These are phyloP conservation scores for Podospora sp. DNA, from an alignment of 495 filamentous ascomycete species.

Conservation along the genomic window DNA sequence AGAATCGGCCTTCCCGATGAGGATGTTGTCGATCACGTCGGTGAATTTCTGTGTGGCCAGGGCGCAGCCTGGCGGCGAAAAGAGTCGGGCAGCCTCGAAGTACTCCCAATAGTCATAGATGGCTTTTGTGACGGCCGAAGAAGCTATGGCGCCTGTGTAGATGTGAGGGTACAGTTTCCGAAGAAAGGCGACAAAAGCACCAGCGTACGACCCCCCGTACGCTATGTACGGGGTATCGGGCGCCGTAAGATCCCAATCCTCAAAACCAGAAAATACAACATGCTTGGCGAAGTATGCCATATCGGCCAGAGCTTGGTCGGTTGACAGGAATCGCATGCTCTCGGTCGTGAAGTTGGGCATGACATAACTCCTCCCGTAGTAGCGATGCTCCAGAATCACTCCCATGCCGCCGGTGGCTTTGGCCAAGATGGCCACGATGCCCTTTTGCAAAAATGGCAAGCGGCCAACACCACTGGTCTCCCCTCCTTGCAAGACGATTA, in stretches of 20 bases:
- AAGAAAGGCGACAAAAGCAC: constrained; percentile 70
- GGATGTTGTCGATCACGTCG: constrained; percentile 66
- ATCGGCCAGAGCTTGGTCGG: constrained; percentile 74
- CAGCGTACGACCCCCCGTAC: constrained; percentile 77
- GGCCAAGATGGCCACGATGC: constrained; percentile 64
- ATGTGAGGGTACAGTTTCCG: constrained; percentile 68
- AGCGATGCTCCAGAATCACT: constrained; percentile 75
- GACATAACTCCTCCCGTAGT: constrained; percentile 68
- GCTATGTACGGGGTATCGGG: constrained; percentile 63
- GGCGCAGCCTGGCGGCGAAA: constrained; percentile 55
- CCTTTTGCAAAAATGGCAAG: constrained; percentile 68
- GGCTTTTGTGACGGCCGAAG: constrained; percentile 70
- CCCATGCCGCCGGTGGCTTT: constrained; percentile 67
- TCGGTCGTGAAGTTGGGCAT: constrained; percentile 60
- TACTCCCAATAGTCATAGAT: constrained; percentile 75
- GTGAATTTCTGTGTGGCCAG: constrained; percentile 56
- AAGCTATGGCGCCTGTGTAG: constrained; percentile 70
- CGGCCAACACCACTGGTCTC: constrained; percentile 61
- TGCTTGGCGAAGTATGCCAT: constrained; percentile 71
- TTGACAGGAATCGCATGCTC: constrained; percentile 73
- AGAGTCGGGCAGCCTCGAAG: constrained; percentile 64
- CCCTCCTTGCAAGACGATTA: constrained; percentile 69
- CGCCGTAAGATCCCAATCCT: constrained; percentile 61
- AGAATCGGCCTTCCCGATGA: constrained; percentile 53
- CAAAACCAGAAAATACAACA: constrained; percentile 66